Percentiles rank a stretch among this genome's conserved stretches.
These are phyloP conservation scores for Mrakia gelida DNA, from an alignment of 768 basidiomycete species.

Conservation along the genomic window DNA sequence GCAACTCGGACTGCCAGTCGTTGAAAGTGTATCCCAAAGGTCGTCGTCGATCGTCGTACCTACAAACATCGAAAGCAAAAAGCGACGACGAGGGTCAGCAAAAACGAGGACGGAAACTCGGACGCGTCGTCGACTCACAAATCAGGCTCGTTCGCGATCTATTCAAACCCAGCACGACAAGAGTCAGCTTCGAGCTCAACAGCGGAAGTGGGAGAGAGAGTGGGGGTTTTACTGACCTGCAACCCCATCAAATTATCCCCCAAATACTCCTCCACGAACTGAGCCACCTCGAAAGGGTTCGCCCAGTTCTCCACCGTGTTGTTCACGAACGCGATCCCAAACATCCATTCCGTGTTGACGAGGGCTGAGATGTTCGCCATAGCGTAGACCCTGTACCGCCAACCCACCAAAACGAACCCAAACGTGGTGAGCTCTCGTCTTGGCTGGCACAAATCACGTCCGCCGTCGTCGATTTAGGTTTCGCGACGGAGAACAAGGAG, in stretches of 20 bases:
- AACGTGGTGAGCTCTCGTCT: not conserved
- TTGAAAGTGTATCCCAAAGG: slow-evolving; percentile 39
- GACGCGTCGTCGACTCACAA: slow-evolving; percentile 48
- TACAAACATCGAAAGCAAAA: too few species aligned
- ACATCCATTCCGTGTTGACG: slow-evolving; percentile 63
- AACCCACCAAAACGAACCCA: not conserved
- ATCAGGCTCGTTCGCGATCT: slow-evolving; percentile 72
- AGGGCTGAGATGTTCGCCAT: slow-evolving; percentile 58
- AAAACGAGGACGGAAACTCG: not conserved
- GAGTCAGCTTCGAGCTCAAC: not conserved
- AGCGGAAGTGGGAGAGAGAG: not conserved
- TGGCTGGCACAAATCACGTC: too few species aligned
- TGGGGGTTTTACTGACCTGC: slow-evolving; percentile 43
- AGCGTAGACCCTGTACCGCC: slow-evolving; percentile 47
- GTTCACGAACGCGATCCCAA: slow-evolving; percentile 55
- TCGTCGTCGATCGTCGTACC: slow-evolving; percentile 42
- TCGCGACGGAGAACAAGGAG: too few species aligned
- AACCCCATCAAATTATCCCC: slow-evolving; percentile 64
- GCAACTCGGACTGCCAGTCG: slow-evolving; percentile 57
- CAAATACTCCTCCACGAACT: slow-evolving; percentile 58
- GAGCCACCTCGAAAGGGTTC: slow-evolving; percentile 53
- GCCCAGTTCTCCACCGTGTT: slow-evolving; percentile 50
- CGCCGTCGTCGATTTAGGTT: too few species aligned
- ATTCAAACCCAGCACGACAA: not conserved
- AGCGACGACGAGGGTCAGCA: too few species aligned